Evolutionary conservation across 768 basidiomycete species (phyloP).

Genomic region (Leucocoprinus sp.): DNA sequence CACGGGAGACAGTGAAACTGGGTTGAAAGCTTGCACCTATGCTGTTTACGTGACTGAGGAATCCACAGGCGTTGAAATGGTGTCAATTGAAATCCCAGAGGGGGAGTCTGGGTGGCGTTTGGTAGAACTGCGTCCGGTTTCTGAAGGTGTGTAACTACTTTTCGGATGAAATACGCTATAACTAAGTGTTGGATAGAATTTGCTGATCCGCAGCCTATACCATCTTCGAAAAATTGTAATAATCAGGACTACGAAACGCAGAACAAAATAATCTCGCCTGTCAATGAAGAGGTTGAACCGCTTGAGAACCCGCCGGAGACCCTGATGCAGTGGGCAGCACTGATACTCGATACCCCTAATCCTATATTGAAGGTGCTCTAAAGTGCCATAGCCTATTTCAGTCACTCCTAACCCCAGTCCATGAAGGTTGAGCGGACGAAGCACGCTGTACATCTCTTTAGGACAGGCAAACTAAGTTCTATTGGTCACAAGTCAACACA

Average conservation of each 20-base stretch:
- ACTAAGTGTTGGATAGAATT: slow-evolving; percentile 34
- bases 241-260: slow-evolving; percentile 2
- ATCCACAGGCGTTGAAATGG: slow-evolving; percentile 31
- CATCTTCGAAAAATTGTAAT: slow-evolving; percentile 9
- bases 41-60: slow-evolving; percentile 40
- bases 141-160: slow-evolving; percentile 42
- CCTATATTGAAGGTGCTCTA: slow-evolving; percentile 27
- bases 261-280: slow-evolving; percentile 10
- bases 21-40: slow-evolving; percentile 63
- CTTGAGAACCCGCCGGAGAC: slow-evolving; percentile 45
- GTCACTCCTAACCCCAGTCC: background rate
- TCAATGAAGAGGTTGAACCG: slow-evolving; percentile 41
- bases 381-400: background rate
- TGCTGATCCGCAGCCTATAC: slow-evolving; percentile 52
- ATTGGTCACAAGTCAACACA: slow-evolving; percentile 50
- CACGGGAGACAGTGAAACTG: slow-evolving; percentile 64
- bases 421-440: slow-evolving; percentile 57
- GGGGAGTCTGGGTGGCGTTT: slow-evolving; percentile 49
- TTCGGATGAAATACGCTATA: background rate
- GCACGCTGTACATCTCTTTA: slow-evolving; percentile 60
- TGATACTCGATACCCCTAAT: slow-evolving; percentile 69
- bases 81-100: slow-evolving; percentile 56
- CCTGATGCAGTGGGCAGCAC: slow-evolving; percentile 69
- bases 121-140: slow-evolving; percentile 63
- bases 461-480: slow-evolving; percentile 58